Conservation (phyloP, 768 basidiomycete genomes). For the Ephemerocybe angulata region DNA sequence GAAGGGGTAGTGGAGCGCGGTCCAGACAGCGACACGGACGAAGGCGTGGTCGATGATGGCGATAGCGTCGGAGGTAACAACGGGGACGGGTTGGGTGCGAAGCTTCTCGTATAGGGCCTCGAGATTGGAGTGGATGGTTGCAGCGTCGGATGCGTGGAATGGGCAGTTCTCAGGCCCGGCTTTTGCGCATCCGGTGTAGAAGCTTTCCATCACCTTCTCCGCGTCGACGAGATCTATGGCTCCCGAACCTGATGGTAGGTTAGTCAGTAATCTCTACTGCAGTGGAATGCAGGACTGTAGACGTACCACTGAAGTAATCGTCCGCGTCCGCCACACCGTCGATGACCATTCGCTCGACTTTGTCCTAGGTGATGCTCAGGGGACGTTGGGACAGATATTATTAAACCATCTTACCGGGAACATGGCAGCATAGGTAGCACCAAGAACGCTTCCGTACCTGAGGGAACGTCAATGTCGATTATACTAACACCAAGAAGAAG, state of each 20-base stretch:
- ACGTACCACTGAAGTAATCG: slow-evolving; percentile 34
- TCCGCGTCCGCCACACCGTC: slow-evolving; percentile 40
- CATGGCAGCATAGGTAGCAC: slow-evolving; percentile 19
- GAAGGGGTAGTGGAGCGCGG: slow-evolving; percentile 33
- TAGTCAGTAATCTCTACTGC: not conserved
- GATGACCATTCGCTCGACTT: slow-evolving; percentile 35
- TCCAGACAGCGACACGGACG: slow-evolving; percentile 29
- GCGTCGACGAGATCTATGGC: slow-evolving; percentile 36
- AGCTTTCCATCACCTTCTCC: slow-evolving; percentile 31
- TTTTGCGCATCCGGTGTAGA: slow-evolving; percentile 33
- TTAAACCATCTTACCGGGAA: slow-evolving; percentile 23
- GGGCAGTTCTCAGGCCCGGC: slow-evolving; percentile 34
- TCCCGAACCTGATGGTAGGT: slow-evolving; percentile 30
- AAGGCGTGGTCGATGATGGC: slow-evolving; percentile 35
- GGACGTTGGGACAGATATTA: no score
- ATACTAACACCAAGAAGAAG: not conserved
- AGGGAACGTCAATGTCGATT: not conserved
- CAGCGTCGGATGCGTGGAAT: slow-evolving; percentile 35
- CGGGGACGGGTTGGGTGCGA: slow-evolving; percentile 29
- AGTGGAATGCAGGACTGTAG: not conserved
- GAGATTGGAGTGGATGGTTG: slow-evolving; percentile 31
- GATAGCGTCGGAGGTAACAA: slow-evolving; percentile 25
- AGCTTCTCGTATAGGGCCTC: slow-evolving; percentile 29
- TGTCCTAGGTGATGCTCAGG: slow-evolving; percentile 23
- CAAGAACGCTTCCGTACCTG: slow-evolving; percentile 20